phyloP scores from a whole-genome alignment of 805 yeast species.

The Wickerhamomyces bovis region DNA sequence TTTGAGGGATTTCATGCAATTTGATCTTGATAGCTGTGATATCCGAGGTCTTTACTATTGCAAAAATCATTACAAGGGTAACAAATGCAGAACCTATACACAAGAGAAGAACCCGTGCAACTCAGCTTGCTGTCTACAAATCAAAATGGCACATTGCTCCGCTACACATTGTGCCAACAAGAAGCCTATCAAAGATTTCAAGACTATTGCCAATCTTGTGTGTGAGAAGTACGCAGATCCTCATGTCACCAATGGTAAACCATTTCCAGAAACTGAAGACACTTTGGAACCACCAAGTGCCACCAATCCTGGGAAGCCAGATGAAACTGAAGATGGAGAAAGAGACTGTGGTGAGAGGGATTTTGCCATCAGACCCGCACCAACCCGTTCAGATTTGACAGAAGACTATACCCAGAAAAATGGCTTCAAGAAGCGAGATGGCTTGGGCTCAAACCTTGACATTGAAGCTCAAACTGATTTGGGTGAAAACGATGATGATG shows the following conservation, averaged over 20 bases:
- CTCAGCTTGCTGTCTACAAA: slow-evolving; percentile 22
- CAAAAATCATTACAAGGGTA: slow-evolving; percentile 16
- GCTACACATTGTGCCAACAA: slow-evolving; percentile 15
- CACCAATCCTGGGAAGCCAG: not conserved
- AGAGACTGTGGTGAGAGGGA: slow-evolving; percentile 8
- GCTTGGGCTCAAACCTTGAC: not conserved
- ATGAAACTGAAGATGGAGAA: not conserved
- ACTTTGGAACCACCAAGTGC: not conserved
- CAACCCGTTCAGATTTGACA: slow-evolving; percentile 3
- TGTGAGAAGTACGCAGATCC: slow-evolving; percentile 23
- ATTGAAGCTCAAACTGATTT: not conserved
- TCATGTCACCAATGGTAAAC: slow-evolving; percentile 9
- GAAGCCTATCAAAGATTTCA: slow-evolving; percentile 12
- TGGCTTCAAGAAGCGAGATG: not conserved
- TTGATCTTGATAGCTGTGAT: slow-evolving; percentile 21
- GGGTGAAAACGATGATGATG: slow-evolving; percentile 24
- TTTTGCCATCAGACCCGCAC: slow-evolving; percentile 2
- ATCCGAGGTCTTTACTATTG: slow-evolving; percentile 18
- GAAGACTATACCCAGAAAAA: not conserved
- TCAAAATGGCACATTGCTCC: slow-evolving; percentile 21
- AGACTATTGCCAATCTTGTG: slow-evolving; percentile 15
- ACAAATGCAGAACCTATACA: slow-evolving; percentile 11
- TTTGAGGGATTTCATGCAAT: slow-evolving; percentile 11
- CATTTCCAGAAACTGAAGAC: not conserved
- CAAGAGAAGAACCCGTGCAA: slow-evolving; percentile 16